Base-by-base conservation (phyloP, 2,329 filamentous ascomycete species). In the Berkeleyomyces basicola region DNA sequence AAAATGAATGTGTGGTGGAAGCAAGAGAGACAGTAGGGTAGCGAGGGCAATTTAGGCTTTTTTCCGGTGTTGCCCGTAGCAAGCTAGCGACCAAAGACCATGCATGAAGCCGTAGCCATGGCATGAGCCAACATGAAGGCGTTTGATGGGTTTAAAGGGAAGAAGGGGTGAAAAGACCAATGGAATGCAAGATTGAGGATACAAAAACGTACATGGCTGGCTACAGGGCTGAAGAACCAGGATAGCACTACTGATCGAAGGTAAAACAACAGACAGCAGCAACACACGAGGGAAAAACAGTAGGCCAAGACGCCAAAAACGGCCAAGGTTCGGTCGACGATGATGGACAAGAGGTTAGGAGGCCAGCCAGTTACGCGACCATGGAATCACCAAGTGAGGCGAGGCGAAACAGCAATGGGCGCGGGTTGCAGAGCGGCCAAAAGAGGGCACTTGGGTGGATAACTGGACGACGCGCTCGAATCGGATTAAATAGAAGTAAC, bases 121-220 rank as follows among this genome's bases (percentile, higher is more conserved):
- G n/a, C 40, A 49, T 39, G 31, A 37, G 31, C n/a, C 33, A 39
- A 23, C 40, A 42, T 16, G 46, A 5, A 49, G 23, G 11, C 23
- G 36, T 40, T 16, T 42, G 16, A 31, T 42, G 37, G 23, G n/a
- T 33, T 23, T n/a, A 39, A 58, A 40, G 55, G 55, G 55, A 58
- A 58, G 55, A 43, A 53, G 43, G 43, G 43, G 43, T 16, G 7
- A 55, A 55, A 55, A 16, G 51, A 39, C 11, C 10, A 33, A 11
- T 60, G 36, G 43, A 49, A 57, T 61, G 14, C 46, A n/a, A 44
- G 49, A 51, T 53, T 59, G 40, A 51, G 31, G 36, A 51, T 40
- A 61, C n/a, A 43, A 57, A 44, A 55, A 61, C 60, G 49, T 55
- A 61, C 60, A 61, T 61, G 60, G 40, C 49, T 57, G 60, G 60